Base-by-base conservation (phyloP, 2,329 filamentous ascomycete species). In the Sordariomycetes sp. region DNA sequence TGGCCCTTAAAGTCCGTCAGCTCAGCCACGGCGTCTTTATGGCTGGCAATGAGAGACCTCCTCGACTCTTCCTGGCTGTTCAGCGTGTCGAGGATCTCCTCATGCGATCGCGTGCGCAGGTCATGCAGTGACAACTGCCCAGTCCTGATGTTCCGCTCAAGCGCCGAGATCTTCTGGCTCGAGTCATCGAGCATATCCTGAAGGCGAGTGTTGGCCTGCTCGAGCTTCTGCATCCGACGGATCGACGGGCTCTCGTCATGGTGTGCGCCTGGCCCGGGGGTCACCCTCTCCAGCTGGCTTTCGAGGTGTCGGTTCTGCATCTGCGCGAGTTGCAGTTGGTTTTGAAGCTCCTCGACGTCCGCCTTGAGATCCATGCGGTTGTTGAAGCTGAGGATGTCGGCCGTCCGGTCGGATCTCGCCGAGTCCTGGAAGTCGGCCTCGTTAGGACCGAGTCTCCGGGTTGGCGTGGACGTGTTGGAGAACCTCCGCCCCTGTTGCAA, bases 101-200 rank as follows among this genome's bases (percentile, higher is more conserved):
- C 92, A 65, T 97, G 91, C 6, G 91, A 96, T 69, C 89, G 92
- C 1, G 92, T 88, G 70, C 97, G 92, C 53, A 97, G 84, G 70
- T 97, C 93, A 54, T 91, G 88, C 51, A 97, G 78, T 0, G 90
- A 94, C 5, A 97, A 77, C 69, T 97, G 89, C 14, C 92, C 94
- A 40, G 87, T 89, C 59, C 87, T 88, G 59, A 97, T 87, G 60
- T 86, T 91, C 69, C 89, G 88, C 72, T 97, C 94, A 24, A 97
- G 74, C 0, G 87, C 83, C 7, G 93, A 96, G 2, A 97, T 87
- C 74, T 97, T 97, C 77, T 90, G 93, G 20, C 87, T 80, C 2
- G 93, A 97, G 70, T 97, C 91, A 70, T 97, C 93, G 5, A 97
- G 85, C 82, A 96, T 90, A 62, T 96, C 90, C 67, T 97, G 93